Base-by-base conservation (phyloP, 352 stramenopile genomes). In the Peronospora destructor region DNA sequence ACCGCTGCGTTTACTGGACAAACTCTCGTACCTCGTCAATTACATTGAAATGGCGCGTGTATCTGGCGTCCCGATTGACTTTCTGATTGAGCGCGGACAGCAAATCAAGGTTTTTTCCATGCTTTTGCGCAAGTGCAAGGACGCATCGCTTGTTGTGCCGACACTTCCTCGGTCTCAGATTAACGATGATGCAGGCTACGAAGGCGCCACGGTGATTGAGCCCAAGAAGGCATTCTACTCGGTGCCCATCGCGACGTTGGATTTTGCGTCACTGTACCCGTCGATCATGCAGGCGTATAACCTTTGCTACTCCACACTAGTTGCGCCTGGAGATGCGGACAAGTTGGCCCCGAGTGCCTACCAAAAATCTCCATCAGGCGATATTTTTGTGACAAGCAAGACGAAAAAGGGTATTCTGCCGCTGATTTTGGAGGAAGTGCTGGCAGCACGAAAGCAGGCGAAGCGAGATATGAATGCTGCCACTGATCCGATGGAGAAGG, bases 221-320 rank as follows among this genome's bases (percentile, higher is more conserved):
- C 97, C 97, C 1, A 98, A 98, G 66, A 98, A 98, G 61, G 95
- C 84, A 3, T 99, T 98, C 65, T 99, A 99, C 73, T 81, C 97
- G 40, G 92, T 98, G 38, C 97, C 97, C 9, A 98, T 99, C 65
- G 95, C 96, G 13, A 99, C 97, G 36, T 66, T 99, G 43, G 97
- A 99, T 91, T 99, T 99, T 73, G 96, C 97, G 9, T 99, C 95
- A n/a, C 78, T 99, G 56, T 99, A 99, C 64, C 97, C 97, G 38
- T 99, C 95, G 41, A 99, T 99, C 68, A 99, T 99, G 96, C 96
- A 99, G 63, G 96, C 95, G 6, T 97, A 98, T 72, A 99, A 99
- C 65, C 61, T 99, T 7, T 99, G 97, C 71, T 99, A 99, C 75
- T 98, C 95, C 26, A 99, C 97, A n/a, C 80, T 99, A 14, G 77